Evolutionary conservation across 345 rosid genomes (phyloP).

Genomic region (Pseudoturritis turrita): DNA sequence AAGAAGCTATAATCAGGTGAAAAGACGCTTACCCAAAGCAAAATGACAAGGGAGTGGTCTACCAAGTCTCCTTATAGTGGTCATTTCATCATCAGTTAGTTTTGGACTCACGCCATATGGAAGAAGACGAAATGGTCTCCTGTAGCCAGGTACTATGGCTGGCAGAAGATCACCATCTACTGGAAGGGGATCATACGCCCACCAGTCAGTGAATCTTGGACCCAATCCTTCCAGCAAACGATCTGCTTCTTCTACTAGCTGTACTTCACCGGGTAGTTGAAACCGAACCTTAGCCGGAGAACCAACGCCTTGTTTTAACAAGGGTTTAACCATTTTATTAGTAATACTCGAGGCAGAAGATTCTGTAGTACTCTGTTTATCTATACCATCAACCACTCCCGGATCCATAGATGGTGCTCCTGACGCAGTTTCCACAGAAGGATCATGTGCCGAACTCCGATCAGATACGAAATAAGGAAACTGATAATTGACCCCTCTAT

Average conservation of each 20-base stretch:
- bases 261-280: slow-evolving; percentile 75
- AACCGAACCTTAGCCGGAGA: slow-evolving; percentile 68
- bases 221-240: slow-evolving; percentile 79
- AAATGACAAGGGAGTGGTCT: slow-evolving; percentile 90
- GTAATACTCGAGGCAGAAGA: slow-evolving; percentile 25
- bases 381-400: slow-evolving; percentile 26
- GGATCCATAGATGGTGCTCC: slow-evolving; percentile 16
- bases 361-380: slow-evolving; percentile 18
- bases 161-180: slow-evolving; percentile 93
- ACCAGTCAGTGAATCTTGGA: slow-evolving; percentile 87
- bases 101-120: slow-evolving; percentile 77
- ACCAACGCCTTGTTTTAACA: slow-evolving; percentile 63
- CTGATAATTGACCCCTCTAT: slow-evolving; percentile 72
- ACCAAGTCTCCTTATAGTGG: slow-evolving; percentile 80
- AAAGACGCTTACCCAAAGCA: slow-evolving; percentile 54
- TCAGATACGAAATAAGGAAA: slow-evolving; percentile 74
- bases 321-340: slow-evolving; percentile 29
- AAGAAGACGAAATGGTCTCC: slow-evolving; percentile 91
- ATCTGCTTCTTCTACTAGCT: slow-evolving; percentile 73
- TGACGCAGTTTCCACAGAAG: slow-evolving; percentile 32
- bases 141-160: slow-evolving; percentile 65
- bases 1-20: slow-evolving; percentile 3
- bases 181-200: slow-evolving; percentile 95
- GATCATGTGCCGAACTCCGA: slow-evolving; percentile 20
- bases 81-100: slow-evolving; percentile 91